Evolutionary conservation across 164 flowering plant genomes (phyloP).

Genomic region (Aristolochia fimbriata): DNA sequence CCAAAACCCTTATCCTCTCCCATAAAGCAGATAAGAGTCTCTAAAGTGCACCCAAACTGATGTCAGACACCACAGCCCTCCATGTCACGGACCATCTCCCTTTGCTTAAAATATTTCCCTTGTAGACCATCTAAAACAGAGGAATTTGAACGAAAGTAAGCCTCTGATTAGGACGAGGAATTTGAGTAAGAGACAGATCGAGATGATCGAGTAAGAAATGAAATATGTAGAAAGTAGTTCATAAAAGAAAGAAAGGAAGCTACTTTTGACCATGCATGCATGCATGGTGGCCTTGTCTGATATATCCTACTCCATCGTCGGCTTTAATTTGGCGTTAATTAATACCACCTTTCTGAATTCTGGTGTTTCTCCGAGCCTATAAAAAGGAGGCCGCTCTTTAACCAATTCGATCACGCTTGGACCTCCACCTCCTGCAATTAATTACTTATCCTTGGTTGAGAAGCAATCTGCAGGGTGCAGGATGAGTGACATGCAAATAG

Average conservation of each 20-base stretch:
- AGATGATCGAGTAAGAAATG: too few relatives aligned
- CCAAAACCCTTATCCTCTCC: background rate
- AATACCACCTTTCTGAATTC: too few relatives aligned
- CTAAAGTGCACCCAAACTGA: background rate
- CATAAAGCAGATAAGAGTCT: constrained; percentile 1
- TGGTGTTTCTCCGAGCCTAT: background rate
- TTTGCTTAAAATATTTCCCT: background rate
- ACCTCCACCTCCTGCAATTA: background rate
- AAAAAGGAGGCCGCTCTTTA: background rate
- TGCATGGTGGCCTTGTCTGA: too few relatives aligned
- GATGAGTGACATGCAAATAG: constrained; percentile 60
- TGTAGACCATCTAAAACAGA: constrained; percentile 2
- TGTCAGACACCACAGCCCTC: constrained; percentile 6
- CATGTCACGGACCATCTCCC: background rate
- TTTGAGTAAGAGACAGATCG: too few relatives aligned
- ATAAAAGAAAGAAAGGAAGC: background rate
- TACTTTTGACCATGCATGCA: background rate
- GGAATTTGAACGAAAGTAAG: background rate
- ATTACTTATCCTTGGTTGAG: background rate
- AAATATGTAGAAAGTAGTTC: too few relatives aligned
- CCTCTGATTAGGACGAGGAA: too few relatives aligned
- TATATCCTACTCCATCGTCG: too few relatives aligned
- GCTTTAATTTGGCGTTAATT: too few relatives aligned
- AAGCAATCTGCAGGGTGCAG: too few relatives aligned
- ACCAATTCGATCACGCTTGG: too few relatives aligned